Evolutionary conservation across 345 rosid species (phyloP).

Genomic region (Ailanthus altissimus): DNA sequence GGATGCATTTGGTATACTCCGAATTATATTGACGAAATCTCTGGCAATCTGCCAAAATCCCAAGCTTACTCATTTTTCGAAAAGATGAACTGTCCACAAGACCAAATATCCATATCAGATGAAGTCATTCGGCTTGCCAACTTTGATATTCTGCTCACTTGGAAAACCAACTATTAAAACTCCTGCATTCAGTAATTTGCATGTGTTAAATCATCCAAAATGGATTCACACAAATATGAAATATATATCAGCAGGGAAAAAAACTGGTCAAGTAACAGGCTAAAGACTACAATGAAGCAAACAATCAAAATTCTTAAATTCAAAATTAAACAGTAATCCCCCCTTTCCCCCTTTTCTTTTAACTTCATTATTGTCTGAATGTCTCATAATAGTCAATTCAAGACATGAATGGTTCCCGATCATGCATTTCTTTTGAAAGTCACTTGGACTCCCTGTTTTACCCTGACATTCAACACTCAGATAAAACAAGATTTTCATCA

Average conservation of each 20-base stretch:
- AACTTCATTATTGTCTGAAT: background rate
- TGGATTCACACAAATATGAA: background rate
- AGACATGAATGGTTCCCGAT: no score
- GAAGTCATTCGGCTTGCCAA: slow-evolving; percentile 69
- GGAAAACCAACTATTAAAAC: slow-evolving; percentile 93
- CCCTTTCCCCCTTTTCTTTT: no score
- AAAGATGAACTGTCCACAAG: slow-evolving; percentile 10
- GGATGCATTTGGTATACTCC: background rate
- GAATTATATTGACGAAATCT: background rate
- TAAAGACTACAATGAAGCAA: background rate
- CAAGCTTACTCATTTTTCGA: background rate
- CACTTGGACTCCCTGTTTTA: background rate
- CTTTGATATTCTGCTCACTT: slow-evolving; percentile 57
- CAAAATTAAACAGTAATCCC: background rate
- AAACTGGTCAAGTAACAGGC: background rate
- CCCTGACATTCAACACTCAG: background rate
- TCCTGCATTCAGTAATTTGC: slow-evolving; percentile 46
- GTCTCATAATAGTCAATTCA: background rate
- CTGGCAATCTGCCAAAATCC: background rate
- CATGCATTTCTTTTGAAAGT: background rate
- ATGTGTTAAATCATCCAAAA: background rate
- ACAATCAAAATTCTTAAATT: background rate
- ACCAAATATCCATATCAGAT: slow-evolving; percentile 20
- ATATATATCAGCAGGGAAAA: background rate
- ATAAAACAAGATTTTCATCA: background rate